Evolutionary conservation across 73 alveolate species (phyloP), one percentile per base, ranked within the genome.

Genomic region (Paramecium caudatum): DNA sequence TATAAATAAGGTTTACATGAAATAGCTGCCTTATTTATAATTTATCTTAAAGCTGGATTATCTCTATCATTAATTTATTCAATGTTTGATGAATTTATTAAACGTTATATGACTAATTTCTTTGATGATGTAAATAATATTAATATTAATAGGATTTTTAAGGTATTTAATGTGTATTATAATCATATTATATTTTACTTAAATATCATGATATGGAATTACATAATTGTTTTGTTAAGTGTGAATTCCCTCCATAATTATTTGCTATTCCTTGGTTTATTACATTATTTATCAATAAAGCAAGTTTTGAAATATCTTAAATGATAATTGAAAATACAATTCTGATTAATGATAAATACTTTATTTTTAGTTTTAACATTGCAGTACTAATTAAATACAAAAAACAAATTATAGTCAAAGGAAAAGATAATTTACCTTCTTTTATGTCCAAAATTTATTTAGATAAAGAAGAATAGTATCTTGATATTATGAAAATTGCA

Each of bases 161-260:
- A 32, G 47, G 61, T 9, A 32, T 68, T 5, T 33, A 68, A 37
- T 34, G 34, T 8, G 19, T 68, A 16, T 32, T 68, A n/a, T 68
- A 15, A 10, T 34, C 34, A 2, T 37, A n/a, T 23, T 17, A 68
- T 68, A 32, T 68, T 25, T 68, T 68, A 16, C 12, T 68, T n/a
- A 32, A 68, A 37, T 68, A 68, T 33, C 84, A 68, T 68, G 84
- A 68, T 68, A 68, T 34, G 84, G 84, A 68, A 68, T 3, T 68
- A 13, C 37, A 68, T 36, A 68, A 68, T 10, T 25, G 33, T 25
- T 34, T 68, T 25, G 9, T 15, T 15, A 25, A 17, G 34, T 32
- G 34, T n/a, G 50, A 34, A 2, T 17, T 68, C 7, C 19, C 61
- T 10, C 50, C 84, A 32, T 33, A 68, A 68, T 37, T 68, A 9